Evolutionary conservation across 2,329 filamentous ascomycete genomes (phyloP), one percentile per base, ranked within the genome.

Genomic region (Aspergillus alliaceus): DNA sequence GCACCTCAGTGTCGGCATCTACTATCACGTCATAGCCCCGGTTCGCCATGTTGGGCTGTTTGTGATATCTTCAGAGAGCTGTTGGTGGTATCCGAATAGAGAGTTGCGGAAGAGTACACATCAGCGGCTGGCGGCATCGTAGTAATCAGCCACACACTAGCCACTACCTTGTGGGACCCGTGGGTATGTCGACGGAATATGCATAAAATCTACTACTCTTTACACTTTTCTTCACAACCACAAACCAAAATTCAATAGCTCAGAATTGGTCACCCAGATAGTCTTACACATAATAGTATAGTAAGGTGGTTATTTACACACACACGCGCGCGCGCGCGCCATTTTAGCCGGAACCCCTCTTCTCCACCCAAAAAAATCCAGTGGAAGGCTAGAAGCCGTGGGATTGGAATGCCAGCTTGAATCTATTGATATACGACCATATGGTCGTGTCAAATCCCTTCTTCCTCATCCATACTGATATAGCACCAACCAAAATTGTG

Each of bases 1-100:
- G 27, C 79, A 96, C 92, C 85, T 98, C 95, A 70, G 95, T 91
- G 75, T 99, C 95, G 55, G 98, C 89, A 70, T 99, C 95, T 59
- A 99, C 95, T 64, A 99, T 93, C 60, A 96, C 95, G 81, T 99
- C 95, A 76, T 99, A 99, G 67, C 93, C 93, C 72, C 90, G 84
- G 75, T 90, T 90, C 57, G 90, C 85, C 90, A 93, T 93, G 55
- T 67, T 80, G 70, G 60, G 58, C 60, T 49, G 51, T 54, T 66
- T 44, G n/a, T n/a, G 56, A 37, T 61, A 51, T 48, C 50, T 24
- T 27, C 56, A 49, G 50, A 54, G 49, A 63, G 53, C 56, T 58
- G 56, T 50, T 59, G 58, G 58, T 60, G 53, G 44, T 49, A 51
- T 48, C 44, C 44, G 20, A 34, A n/a, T 52, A 42, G 54, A 57